phyloP scores from a whole-genome alignment of 305 asterid species.

The Lippia alba region DNA sequence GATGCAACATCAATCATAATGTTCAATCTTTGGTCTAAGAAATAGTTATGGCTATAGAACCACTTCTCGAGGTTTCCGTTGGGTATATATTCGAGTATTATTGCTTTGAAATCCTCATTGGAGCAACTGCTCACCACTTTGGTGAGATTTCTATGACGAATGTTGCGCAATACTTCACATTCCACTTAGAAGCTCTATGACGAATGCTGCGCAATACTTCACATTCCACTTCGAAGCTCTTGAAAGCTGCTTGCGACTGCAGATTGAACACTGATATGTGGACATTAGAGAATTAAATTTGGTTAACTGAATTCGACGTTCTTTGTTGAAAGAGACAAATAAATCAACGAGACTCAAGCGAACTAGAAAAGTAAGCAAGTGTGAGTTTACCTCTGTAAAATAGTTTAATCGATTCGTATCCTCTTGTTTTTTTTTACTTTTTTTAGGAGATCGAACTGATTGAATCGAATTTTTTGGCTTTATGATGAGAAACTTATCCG shows the following conservation, averaged over 20 bases:
- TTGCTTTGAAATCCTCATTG: neutral
- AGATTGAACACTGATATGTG: neutral
- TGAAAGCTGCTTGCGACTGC: neutral
- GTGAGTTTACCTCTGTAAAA: no score
- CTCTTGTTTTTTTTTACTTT: no score
- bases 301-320: no score
- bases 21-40: constrained; percentile 31
- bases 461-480: no score
- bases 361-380: no score
- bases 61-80: constrained; percentile 35
- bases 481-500: no score
- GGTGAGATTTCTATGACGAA: neutral
- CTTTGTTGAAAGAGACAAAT: no score
- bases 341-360: no score
- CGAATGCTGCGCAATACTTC: neutral
- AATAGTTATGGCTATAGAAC: constrained; percentile 18
- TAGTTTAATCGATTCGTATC: no score
- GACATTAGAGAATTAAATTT: no score
- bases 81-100: constrained; percentile 20
- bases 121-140: neutral
- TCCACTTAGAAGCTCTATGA: neutral
- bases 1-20: constrained; percentile 40
- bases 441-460: no score
- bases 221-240: neutral
- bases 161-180: neutral